These are phyloP conservation scores for Aspergillus sclerotiicarbonarius DNA, from an alignment of 495 filamentous ascomycete species.

Conservation along the genomic window DNA sequence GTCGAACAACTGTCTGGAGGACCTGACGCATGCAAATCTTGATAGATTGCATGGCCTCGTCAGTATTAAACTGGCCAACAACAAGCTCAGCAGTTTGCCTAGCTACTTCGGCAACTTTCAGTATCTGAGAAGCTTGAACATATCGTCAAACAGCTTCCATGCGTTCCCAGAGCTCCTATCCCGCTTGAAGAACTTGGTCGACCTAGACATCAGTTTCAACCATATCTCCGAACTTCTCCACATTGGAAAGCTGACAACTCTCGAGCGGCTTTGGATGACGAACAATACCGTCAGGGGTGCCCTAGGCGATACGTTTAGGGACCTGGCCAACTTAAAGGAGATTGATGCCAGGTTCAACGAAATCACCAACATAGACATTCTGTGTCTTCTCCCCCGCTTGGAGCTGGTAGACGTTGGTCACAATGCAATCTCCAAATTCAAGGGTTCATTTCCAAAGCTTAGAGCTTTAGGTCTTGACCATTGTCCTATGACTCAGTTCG, in stretches of 20 bases:
- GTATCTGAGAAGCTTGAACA: slow-evolving; percentile 73
- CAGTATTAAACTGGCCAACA: slow-evolving; percentile 91
- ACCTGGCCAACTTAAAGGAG: slow-evolving; percentile 77
- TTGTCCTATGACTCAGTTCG: slow-evolving; percentile 91
- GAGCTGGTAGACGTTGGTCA: slow-evolving; percentile 87
- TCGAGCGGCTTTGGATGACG: slow-evolving; percentile 91
- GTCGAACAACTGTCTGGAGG: slow-evolving; percentile 88
- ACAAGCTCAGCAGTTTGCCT: slow-evolving; percentile 74
- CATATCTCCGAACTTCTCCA: slow-evolving; percentile 72
- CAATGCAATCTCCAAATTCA: slow-evolving; percentile 85
- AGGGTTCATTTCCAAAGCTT: slow-evolving; percentile 79
- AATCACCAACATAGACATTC: slow-evolving; percentile 79
- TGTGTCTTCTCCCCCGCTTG: slow-evolving; percentile 76
- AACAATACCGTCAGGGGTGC: slow-evolving; percentile 82
- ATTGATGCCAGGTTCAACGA: slow-evolving; percentile 92
- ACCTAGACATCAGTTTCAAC: slow-evolving; percentile 98
- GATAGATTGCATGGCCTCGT: slow-evolving; percentile 69
- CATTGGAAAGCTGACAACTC: slow-evolving; percentile 69
- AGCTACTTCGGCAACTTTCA: slow-evolving; percentile 76
- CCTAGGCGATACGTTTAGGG: slow-evolving; percentile 66
- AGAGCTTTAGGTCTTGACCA: slow-evolving; percentile 83
- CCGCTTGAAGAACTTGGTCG: slow-evolving; percentile 75
- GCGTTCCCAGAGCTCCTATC: slow-evolving; percentile 83
- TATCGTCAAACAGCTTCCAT: slow-evolving; percentile 89
- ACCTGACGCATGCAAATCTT: slow-evolving; percentile 80